Base-by-base conservation (phyloP, 192 early-diverging fungal genomes). In the Oehlia diaphana region DNA sequence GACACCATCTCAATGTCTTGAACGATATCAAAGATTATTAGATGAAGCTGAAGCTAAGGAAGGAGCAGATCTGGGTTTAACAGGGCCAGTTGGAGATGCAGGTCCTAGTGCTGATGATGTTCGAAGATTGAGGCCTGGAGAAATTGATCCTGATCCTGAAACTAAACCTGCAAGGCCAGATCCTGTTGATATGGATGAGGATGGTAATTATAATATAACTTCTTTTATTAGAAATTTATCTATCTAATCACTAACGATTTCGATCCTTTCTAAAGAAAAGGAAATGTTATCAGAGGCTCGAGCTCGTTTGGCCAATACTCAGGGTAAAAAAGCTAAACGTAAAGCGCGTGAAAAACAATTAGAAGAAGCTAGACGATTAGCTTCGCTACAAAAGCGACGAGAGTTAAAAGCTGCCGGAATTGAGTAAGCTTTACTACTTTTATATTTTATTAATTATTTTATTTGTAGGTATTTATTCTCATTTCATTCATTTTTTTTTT, bases 161-260 rank as follows among this genome's bases (percentile, higher is more conserved):
- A 92, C 93, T 1, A 96, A 96, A 79, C 94, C 98, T n/a, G 98
- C 98, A 1, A 88, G 97, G 13, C 98, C 98, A 2, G 98, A 99
- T 84, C 96, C 98, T 14, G 95, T 99, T 3, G 98, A 99, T 82
- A 99, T 99, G 98, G 98, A 99, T 76, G 97, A 98, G 83, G 97
- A 99, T 83, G 84, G 84, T 85, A 82, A 33, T 49, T 4, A 19
- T n/a, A 26, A 33, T 53, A 28, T 69, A 9, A 33, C 37, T 1
- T 12, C 44, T 47, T 69, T 42, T 49, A 28, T 72, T 10, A 31
- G 13, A 12, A 53, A 13, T 64, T 42, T 23, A 64, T n/a, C 3
- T 64, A 21, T 14, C 3, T 28, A 3, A 53, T 6, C 19, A 47
- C 13, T 21, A 16, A n/a, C 71, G 2, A 16, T 76, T 75, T 44